phyloP scores from a whole-genome alignment of 352 stramenopile genomes.

The Globisporangium heterothallicum region DNA sequence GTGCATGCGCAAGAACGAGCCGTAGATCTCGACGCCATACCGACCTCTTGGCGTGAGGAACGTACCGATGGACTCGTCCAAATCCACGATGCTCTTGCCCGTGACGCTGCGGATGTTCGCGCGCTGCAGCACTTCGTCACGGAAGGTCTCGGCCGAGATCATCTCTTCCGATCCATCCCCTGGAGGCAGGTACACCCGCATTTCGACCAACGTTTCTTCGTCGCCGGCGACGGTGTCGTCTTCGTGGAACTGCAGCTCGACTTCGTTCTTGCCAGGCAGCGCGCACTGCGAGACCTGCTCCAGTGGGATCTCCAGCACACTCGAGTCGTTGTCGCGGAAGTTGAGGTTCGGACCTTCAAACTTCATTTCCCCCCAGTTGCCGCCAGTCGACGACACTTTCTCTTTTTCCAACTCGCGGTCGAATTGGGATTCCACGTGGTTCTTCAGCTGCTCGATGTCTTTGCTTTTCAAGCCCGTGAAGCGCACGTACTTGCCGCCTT shows the following conservation, averaged over 20 bases:
- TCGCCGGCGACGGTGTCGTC: constrained; percentile 95
- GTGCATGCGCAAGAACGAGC: constrained; percentile 95
- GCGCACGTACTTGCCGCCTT: constrained; percentile 79
- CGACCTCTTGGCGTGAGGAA: constrained; percentile 97
- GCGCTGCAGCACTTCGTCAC: constrained; percentile 80
- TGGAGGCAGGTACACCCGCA: constrained; percentile 94
- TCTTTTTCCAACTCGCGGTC: constrained; percentile 88
- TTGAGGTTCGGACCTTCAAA: constrained; percentile 89
- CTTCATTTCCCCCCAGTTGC: constrained; percentile 93
- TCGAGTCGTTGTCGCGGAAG: constrained; percentile 60
- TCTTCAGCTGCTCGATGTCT: constrained; percentile 59
- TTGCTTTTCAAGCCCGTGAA: constrained; percentile 71
- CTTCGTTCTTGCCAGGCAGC: constrained; percentile 96
- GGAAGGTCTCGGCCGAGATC: constrained; percentile 68
- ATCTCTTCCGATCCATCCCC: constrained; percentile 43
- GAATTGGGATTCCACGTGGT: constrained; percentile 78
- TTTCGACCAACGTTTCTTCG: constrained; percentile 92
- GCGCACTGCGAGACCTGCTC: constrained; percentile 86
- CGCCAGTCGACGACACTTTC: constrained; percentile 80
- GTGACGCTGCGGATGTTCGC: constrained; percentile 89
- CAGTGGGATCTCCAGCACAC: constrained; percentile 69
- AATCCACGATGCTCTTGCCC: constrained; percentile 96
- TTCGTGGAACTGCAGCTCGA: constrained; percentile 99
- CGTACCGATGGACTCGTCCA: constrained; percentile 95
- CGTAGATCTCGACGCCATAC: constrained; percentile 98